phyloP scores from a whole-genome alignment of 805 yeast species.

The Yarrowia alimentaria region DNA sequence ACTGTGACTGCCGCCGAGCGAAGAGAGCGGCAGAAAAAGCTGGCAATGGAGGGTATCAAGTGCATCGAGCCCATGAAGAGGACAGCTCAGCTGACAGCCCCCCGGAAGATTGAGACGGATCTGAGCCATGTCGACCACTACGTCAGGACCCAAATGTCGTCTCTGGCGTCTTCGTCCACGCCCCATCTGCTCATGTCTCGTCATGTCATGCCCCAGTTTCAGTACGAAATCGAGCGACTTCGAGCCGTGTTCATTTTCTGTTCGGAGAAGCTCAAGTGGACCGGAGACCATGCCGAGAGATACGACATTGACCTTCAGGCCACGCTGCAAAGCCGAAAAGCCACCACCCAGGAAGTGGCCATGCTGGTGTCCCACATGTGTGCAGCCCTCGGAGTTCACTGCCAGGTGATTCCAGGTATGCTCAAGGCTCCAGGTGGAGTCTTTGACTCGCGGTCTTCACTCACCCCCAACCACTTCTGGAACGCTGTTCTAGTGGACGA shows the following conservation, averaged over 20 bases:
- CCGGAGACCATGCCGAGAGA: constrained; percentile 34
- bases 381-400: constrained; percentile 63
- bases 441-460: constrained; percentile 44
- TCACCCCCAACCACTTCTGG: constrained; percentile 83
- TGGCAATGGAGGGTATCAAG: constrained; percentile 35
- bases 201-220: constrained; percentile 38
- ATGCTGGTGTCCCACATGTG: constrained; percentile 73
- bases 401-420: constrained; percentile 79
- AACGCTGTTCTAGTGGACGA: constrained; percentile 70
- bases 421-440: constrained; percentile 72
- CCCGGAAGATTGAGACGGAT: constrained; percentile 6
- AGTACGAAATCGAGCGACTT: constrained; percentile 55
- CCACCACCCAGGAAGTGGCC: constrained; percentile 69
- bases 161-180: constrained; percentile 7
- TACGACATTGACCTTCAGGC: constrained; percentile 33
- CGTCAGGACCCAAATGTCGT: constrained; percentile 13
- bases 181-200: constrained; percentile 19
- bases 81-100: constrained; percentile 6
- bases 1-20: constrained; percentile 68
- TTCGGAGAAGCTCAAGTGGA: constrained; percentile 55
- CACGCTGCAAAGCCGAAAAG: constrained; percentile 49
- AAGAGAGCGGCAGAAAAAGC: constrained; percentile 53
- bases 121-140: constrained; percentile 19
- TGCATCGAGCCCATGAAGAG: constrained; percentile 18
- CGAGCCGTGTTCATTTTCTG: constrained; percentile 65